Percentiles rank a stretch among this genome's conserved stretches.
These are phyloP conservation scores for Gentiana dahurica DNA, from an alignment of 257 asterid genomes.

Conservation along the genomic window DNA sequence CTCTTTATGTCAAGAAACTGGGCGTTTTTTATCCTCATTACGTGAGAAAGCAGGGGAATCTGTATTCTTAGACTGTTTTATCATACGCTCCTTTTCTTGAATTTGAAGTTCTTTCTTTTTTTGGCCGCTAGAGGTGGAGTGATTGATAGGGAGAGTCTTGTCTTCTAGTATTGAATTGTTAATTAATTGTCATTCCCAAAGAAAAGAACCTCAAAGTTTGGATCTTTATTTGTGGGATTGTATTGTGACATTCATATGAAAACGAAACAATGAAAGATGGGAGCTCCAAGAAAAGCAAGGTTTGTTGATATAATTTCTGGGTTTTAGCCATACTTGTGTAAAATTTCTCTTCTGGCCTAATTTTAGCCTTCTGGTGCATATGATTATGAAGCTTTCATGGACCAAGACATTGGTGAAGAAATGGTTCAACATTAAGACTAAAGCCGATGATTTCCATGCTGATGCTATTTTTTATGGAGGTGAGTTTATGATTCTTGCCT, in stretches of 20 bases:
- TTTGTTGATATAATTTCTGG: slow-evolving; percentile 14
- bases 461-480: slow-evolving; percentile 66
- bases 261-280: slow-evolving; percentile 87
- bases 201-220: slow-evolving; percentile 17
- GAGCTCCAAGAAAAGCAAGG: slow-evolving; percentile 81
- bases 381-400: slow-evolving; percentile 62
- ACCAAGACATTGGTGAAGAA: slow-evolving; percentile 86
- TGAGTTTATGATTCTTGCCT: slow-evolving; percentile 10
- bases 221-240: slow-evolving; percentile 15
- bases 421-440: slow-evolving; percentile 85
- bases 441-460: slow-evolving; percentile 84
- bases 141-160: slow-evolving; percentile 9
- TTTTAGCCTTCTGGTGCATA: slow-evolving; percentile 22
- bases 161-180: slow-evolving; percentile 6
- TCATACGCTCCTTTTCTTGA: slow-evolving; percentile 7
- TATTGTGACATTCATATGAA: slow-evolving; percentile 26
- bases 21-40: slow-evolving; percentile 26
- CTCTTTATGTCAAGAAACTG: slow-evolving; percentile 27
- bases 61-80: slow-evolving; percentile 8
- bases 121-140: background rate
- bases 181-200: slow-evolving; percentile 7
- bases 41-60: slow-evolving; percentile 12
- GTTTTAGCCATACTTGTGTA: slow-evolving; percentile 3
- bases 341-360: slow-evolving; percentile 8
- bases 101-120: slow-evolving; percentile 6